Evolutionary conservation across 805 yeast species (phyloP), one percentile per base, ranked within the genome.

Genomic region (Myxozyma nipponensis): DNA sequence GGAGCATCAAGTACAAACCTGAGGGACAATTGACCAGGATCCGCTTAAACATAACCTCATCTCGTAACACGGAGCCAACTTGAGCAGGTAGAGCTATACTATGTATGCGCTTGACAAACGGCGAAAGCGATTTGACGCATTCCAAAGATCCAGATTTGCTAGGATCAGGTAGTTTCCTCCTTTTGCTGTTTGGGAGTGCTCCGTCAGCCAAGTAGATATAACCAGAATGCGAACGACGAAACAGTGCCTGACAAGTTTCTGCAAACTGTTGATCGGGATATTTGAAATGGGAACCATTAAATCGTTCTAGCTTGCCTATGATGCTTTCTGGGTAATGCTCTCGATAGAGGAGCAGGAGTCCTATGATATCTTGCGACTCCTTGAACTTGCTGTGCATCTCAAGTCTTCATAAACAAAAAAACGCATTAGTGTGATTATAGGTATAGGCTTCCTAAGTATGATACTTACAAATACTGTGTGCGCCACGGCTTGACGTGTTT

Each of bases 401-500:
- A 3, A 49, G 42, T 23, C 46, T 46, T n/a, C n/a, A n/a, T n/a
- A n/a, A n/a, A n/a, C n/a, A n/a, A 21, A n/a, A 19, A 36, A 7
- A 39, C 5, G 17, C 5, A n/a, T 26, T 24, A 23, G 36, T 13
- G 10, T 32, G 6, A 4, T 15, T 10, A 25, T 17, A 7, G 7
- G 7, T 9, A 28, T 9, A 28, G 13, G 13, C 32, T 13, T 13
- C 32, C 32, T 13, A 7, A 7, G 32, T 28, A 28, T 28, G 22
- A 13, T 21, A 26, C 47, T 35, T 18, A 44, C 45, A 54, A 34
- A 34, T 51, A 49, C 30, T 54, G 56, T 15, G 52, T 44, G 2
- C 57, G 48, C 57, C 57, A 54, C 10, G 57, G 57, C 36, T 43
- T 50, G 34, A 54, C 39, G 36, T 49, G 39, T 5, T 26, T 21